Evolutionary conservation across 768 basidiomycete species (phyloP).

Genomic region (Tephrocybe sp.): DNA sequence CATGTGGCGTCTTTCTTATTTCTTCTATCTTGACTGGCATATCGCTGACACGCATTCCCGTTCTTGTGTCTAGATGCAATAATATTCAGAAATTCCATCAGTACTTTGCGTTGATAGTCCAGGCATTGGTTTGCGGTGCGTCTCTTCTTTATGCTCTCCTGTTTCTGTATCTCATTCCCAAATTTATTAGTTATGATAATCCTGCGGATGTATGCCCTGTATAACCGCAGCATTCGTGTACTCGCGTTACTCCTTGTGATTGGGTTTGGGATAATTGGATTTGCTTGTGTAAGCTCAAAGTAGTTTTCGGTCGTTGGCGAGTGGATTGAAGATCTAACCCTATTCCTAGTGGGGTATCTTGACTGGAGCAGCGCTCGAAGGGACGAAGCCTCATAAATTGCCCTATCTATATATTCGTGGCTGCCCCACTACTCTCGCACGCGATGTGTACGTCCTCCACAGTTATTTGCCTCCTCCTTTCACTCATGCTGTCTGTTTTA

Average conservation of each 20-base stretch:
- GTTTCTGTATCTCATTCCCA: not conserved
- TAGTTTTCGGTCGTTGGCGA: too few relatives aligned
- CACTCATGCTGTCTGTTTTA: too few relatives aligned
- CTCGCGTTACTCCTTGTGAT: constrained; percentile 27
- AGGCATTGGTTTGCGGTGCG: constrained; percentile 14
- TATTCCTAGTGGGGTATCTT: constrained; percentile 29
- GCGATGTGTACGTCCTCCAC: constrained; percentile 25
- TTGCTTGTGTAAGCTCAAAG: constrained; percentile 29
- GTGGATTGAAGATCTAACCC: too few relatives aligned
- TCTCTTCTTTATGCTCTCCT: not conserved
- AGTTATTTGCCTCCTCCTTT: too few relatives aligned
- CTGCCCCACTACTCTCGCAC: constrained; percentile 21
- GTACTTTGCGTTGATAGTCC: constrained; percentile 16
- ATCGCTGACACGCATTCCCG: not conserved
- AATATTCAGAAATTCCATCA: constrained; percentile 14
- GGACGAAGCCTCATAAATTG: constrained; percentile 6
- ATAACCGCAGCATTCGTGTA: constrained; percentile 30
- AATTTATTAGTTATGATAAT: constrained; percentile 28
- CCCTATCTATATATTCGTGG: constrained; percentile 19
- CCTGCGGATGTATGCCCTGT: constrained; percentile 44
- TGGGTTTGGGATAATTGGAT: constrained; percentile 18
- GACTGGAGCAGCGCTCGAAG: constrained; percentile 18
- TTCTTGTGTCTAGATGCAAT: constrained; percentile 12
- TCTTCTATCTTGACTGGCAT: not conserved
- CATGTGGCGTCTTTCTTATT: too few relatives aligned